Evolutionary conservation across 148 eudicot species (phyloP).

Genomic region (Fallopia convolvulus): DNA sequence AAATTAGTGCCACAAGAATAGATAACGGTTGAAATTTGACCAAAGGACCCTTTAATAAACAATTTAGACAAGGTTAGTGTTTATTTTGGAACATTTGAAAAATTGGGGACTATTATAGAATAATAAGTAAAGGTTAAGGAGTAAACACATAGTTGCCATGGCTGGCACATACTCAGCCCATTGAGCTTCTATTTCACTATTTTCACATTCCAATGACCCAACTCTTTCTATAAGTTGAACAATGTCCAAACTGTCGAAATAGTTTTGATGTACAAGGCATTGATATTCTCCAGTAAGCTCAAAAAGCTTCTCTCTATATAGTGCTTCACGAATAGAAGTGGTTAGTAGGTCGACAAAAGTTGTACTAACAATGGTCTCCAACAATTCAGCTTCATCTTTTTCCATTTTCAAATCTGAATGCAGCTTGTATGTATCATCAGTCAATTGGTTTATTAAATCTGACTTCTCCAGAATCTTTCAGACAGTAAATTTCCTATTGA

Average conservation of each 20-base stretch:
- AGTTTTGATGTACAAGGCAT: slow-evolving; percentile 33
- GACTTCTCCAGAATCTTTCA: slow-evolving; percentile 57
- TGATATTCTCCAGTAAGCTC: slow-evolving; percentile 47
- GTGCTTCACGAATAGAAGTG: slow-evolving; percentile 39
- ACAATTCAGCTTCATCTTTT: slow-evolving; percentile 39
- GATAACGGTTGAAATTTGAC: too few relatives aligned
- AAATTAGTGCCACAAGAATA: too few relatives aligned
- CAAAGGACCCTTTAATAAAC: too few relatives aligned
- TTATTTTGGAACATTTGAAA: too few relatives aligned
- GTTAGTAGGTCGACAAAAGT: slow-evolving; percentile 55
- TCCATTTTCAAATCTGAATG: slow-evolving; percentile 36
- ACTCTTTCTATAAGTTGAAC: slow-evolving; percentile 39
- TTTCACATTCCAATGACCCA: slow-evolving; percentile 43
- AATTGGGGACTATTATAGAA: too few relatives aligned
- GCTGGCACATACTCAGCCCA: slow-evolving; percentile 51
- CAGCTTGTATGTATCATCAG: slow-evolving; percentile 41
- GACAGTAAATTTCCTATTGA: slow-evolving; percentile 65
- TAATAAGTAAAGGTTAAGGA: too few relatives aligned
- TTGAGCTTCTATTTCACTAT: slow-evolving; percentile 51
- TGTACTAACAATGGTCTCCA: slow-evolving; percentile 49
- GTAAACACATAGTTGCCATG: slow-evolving; percentile 44
- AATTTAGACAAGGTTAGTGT: too few relatives aligned
- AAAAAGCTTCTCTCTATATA: slow-evolving; percentile 55
- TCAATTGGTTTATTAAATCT: not conserved
- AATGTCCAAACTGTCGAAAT: slow-evolving; percentile 34